Evolutionary conservation across 768 basidiomycete genomes (phyloP).

Genomic region (Naganishia friedmannii): DNA sequence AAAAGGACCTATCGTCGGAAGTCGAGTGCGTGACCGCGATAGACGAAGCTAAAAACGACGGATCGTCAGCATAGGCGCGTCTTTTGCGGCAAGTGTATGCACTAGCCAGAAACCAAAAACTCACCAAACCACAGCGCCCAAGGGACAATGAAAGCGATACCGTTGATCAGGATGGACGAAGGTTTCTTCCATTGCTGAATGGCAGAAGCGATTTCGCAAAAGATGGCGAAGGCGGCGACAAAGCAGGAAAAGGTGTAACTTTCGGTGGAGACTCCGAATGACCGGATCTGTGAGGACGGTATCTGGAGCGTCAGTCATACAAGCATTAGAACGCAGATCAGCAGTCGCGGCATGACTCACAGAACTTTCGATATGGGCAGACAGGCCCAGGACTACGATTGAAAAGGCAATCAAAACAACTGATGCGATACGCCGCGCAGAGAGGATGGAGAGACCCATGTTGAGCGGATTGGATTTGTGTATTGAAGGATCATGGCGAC

Average conservation of each 20-base stretch:
- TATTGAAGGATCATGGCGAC: not conserved
- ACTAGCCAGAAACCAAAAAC: not conserved
- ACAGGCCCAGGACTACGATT: conserved; percentile 38
- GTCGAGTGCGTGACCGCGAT: conserved; percentile 33
- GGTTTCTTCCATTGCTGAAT: conserved; percentile 17
- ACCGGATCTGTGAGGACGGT: conserved; percentile 29
- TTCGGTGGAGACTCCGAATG: conserved; percentile 30
- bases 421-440: conserved; percentile 22
- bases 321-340: not conserved
- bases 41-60: conserved; percentile 29
- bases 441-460: conserved; percentile 19
- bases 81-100: not conserved
- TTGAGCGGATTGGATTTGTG: not conserved
- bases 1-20: conserved; percentile 35
- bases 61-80: not conserved
- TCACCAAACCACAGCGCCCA: conserved; percentile 42
- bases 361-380: conserved; percentile 37
- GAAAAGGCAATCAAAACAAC: conserved; percentile 31
- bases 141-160: conserved; percentile 1
- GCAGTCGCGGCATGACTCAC: conserved; percentile 27
- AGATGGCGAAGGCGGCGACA: conserved; percentile 37
- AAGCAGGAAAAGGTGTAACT: conserved; percentile 39
- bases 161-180: conserved; percentile 6
- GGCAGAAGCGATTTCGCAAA: conserved; percentile 31
- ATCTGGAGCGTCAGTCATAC: not conserved